Evolutionary conservation across 2,329 filamentous ascomycete genomes (phyloP), one percentile per base, ranked within the genome.

Genomic region (Endoconidiophora laricicola): DNA sequence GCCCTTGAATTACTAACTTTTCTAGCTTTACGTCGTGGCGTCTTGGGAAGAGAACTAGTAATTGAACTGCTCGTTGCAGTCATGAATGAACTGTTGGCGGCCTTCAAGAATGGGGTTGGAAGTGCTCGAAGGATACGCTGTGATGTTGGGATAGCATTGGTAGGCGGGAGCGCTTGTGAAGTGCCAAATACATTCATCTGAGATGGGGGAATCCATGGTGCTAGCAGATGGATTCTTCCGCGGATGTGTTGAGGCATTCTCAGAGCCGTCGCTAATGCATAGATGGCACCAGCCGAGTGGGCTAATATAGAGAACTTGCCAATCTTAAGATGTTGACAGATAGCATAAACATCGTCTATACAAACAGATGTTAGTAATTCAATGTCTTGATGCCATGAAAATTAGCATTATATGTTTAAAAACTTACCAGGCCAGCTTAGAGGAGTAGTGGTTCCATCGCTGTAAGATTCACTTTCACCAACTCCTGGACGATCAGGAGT

Each of bases 271-370:
- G 91, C 91, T 16, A 98, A 74, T 2, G 91, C 91, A 61, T 98
- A 98, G 48, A 98, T 94, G n/a, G 91, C 90, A 14, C 91, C 91
- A 1, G 91, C 91, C 0, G 90, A 96, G 63, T 98, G 91, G 2
- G 91, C 91, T 1, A 98, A 73, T 18, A 98, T 84, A 5, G 90
- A 96, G 61, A 98, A 98, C 57, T 94, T 94, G 9, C 82, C 91
- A 55, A 98, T 93, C 57, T 86, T 88, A 42, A 98, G 72, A 12
- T 83, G 72, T 60, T 94, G 86, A 62, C 91, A 98, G 52, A 98
- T 94, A 48, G 88, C 82, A 53, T 93, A 84, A 12, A 98, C 86
- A 64, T 98, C 91, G 60, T 77, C 73, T 76, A 33, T 7, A 23
- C 5, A 16, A 41, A 23, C 4, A 16, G 40, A 38, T 40, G 29